Conservation (phyloP, 768 basidiomycete species). For the Pisolithus tinctorius region DNA sequence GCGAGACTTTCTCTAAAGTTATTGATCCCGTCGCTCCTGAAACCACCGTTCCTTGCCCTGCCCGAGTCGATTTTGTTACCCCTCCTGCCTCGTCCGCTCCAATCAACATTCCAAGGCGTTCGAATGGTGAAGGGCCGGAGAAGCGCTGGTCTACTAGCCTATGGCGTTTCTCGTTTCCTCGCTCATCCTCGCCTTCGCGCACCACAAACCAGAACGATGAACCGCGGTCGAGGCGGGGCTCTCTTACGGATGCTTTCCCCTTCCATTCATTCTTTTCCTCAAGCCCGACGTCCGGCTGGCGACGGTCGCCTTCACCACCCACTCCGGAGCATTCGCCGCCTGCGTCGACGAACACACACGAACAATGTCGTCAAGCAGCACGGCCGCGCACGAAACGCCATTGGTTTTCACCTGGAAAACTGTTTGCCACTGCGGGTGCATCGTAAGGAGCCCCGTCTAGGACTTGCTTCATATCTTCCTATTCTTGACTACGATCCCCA, state of each 20-base stretch:
- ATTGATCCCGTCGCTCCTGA: slow-evolving; percentile 19
- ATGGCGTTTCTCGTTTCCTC: slow-evolving; percentile 31
- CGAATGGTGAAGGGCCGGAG: slow-evolving; percentile 20
- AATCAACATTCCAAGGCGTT: slow-evolving; percentile 22
- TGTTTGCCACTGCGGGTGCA: slow-evolving; percentile 39
- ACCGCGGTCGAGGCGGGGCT: slow-evolving; percentile 23
- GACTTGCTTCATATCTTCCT: background rate
- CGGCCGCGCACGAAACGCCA: slow-evolving; percentile 37
- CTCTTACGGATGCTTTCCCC: slow-evolving; percentile 39
- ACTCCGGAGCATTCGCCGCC: slow-evolving; percentile 24
- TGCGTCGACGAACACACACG: slow-evolving; percentile 21
- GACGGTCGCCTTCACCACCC: slow-evolving; percentile 36
- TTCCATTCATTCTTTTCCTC: slow-evolving; percentile 32
- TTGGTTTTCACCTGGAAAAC: slow-evolving; percentile 51
- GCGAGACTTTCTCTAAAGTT: slow-evolving; percentile 20
- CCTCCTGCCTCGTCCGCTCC: slow-evolving; percentile 14
- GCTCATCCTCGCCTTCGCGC: slow-evolving; percentile 22
- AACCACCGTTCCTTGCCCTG: background rate
- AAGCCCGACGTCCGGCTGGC: slow-evolving; percentile 27
- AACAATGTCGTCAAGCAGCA: slow-evolving; percentile 27
- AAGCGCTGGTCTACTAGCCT: slow-evolving; percentile 29
- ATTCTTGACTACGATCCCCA: background rate
- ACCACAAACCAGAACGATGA: slow-evolving; percentile 19
- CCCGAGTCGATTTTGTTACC: slow-evolving; percentile 6
- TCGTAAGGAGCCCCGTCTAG: slow-evolving; percentile 15